These are phyloP conservation scores for Venturia aucupariae DNA, from an alignment of 2,329 filamentous ascomycete species.

Conservation along the genomic window DNA sequence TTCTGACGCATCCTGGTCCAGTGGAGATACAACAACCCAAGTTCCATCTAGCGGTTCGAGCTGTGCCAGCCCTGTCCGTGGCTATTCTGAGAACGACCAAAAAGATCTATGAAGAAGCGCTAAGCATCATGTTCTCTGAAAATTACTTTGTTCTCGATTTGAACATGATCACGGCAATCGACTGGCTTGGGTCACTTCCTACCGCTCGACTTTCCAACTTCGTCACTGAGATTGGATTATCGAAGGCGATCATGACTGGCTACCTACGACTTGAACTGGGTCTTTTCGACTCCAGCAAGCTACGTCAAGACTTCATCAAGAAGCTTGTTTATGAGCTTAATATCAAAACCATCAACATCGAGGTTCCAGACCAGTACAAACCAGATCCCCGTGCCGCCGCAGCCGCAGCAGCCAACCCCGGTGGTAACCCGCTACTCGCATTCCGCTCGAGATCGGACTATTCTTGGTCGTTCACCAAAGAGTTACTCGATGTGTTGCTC, in stretches of 20 bases:
- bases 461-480: slow-evolving; percentile 10
- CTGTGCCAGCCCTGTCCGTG: not conserved
- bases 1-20: not conserved
- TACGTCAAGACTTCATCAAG: slow-evolving; percentile 9
- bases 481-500: slow-evolving; percentile 9
- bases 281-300: slow-evolving; percentile 6
- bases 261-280: slow-evolving; percentile 12
- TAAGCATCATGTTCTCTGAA: slow-evolving; percentile 30
- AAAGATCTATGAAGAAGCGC: slow-evolving; percentile 32
- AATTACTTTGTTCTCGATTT: slow-evolving; percentile 34
- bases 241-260: slow-evolving; percentile 11
- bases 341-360: slow-evolving; percentile 7
- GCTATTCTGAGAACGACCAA: slow-evolving; percentile 31
- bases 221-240: slow-evolving; percentile 1
- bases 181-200: slow-evolving; percentile 29
- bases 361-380: slow-evolving; percentile 10
- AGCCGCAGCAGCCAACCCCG: not conserved
- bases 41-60: slow-evolving; percentile 7
- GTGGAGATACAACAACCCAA: slow-evolving; percentile 10
- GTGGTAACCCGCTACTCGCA: not conserved
- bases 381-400: not conserved
- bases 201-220: not conserved
- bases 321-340: slow-evolving; percentile 10
- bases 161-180: slow-evolving; percentile 24
- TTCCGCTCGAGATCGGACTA: slow-evolving; percentile 9